These are phyloP conservation scores for Heliamphora exappendiculata DNA, from an alignment of 148 eudicot species.

Conservation along the genomic window DNA sequence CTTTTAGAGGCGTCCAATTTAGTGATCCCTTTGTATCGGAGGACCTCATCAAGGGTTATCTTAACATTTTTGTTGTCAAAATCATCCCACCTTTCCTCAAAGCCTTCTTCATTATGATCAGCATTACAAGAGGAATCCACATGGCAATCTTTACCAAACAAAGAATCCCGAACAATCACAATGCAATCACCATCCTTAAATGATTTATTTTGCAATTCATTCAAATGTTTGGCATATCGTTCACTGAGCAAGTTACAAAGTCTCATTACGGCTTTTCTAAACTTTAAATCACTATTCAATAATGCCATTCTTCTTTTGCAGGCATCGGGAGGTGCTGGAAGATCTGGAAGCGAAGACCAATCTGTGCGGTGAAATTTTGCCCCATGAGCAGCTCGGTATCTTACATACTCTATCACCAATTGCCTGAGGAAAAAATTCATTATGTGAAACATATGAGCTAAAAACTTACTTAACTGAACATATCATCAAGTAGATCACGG, in stretches of 20 bases:
- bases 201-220: constrained; percentile 24
- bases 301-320: constrained; percentile 76
- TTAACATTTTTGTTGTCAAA: constrained; percentile 50
- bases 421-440: constrained; percentile 36
- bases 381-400: constrained; percentile 76
- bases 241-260: constrained; percentile 70
- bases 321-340: constrained; percentile 63
- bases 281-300: constrained; percentile 39
- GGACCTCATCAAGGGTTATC: constrained; percentile 61
- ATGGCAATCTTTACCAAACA: constrained; percentile 16
- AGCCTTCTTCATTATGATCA: constrained; percentile 23
- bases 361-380: constrained; percentile 61
- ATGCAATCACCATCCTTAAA: constrained; percentile 9
- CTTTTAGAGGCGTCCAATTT: constrained; percentile 39
- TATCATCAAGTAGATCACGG: not conserved
- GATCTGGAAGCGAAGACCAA: constrained; percentile 59
- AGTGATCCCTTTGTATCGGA: constrained; percentile 37
- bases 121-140: constrained; percentile 13
- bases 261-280: constrained; percentile 61
- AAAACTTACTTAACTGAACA: not conserved
- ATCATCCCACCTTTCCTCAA: constrained; percentile 59
- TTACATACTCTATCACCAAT: constrained; percentile 68
- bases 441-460: not conserved
- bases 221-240: constrained; percentile 59
- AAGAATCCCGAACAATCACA: constrained; percentile 19